A percentile compares a stretch with the other conserved stretches of the same genome.
phyloP scores from a whole-genome alignment of 2,329 filamentous ascomycete genomes.

The Leptographium flavum region DNA sequence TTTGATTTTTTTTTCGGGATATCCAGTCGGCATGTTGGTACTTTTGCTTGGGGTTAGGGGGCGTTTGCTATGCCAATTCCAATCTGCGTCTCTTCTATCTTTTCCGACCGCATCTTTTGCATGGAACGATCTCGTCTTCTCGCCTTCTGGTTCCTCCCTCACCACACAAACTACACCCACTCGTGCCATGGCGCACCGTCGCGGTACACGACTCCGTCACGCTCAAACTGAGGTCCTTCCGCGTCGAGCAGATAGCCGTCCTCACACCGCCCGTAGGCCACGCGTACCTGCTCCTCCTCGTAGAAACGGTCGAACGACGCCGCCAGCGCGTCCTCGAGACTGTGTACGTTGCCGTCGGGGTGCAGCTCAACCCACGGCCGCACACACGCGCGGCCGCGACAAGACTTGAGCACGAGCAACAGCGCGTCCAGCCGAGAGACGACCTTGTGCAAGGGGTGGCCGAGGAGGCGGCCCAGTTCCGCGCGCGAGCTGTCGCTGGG shows the following conservation, averaged over 20 bases:
- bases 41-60: neutral
- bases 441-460: slow-evolving; percentile 23
- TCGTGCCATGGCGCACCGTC: slow-evolving; percentile 15
- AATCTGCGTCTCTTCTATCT: neutral
- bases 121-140: neutral
- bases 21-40: neutral
- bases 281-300: slow-evolving; percentile 27
- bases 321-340: slow-evolving; percentile 34
- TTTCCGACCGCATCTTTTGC: too few species aligned
- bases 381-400: slow-evolving; percentile 36
- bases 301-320: slow-evolving; percentile 38
- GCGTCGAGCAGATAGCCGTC: slow-evolving; percentile 39
- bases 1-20: neutral
- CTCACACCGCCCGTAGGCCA: slow-evolving; percentile 39
- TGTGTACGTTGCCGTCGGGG: slow-evolving; percentile 34
- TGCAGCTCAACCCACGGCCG: slow-evolving; percentile 44
- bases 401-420: slow-evolving; percentile 46
- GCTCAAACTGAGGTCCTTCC: slow-evolving; percentile 36
- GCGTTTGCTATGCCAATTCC: neutral
- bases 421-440: slow-evolving; percentile 40
- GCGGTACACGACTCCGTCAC: slow-evolving; percentile 15
- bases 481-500: neutral
- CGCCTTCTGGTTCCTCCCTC: neutral
- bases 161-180: slow-evolving; percentile 16
- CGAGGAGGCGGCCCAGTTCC: slow-evolving; percentile 12